Conservation (phyloP, 768 basidiomycete genomes). For the Psilocybe subaeruginosa region DNA sequence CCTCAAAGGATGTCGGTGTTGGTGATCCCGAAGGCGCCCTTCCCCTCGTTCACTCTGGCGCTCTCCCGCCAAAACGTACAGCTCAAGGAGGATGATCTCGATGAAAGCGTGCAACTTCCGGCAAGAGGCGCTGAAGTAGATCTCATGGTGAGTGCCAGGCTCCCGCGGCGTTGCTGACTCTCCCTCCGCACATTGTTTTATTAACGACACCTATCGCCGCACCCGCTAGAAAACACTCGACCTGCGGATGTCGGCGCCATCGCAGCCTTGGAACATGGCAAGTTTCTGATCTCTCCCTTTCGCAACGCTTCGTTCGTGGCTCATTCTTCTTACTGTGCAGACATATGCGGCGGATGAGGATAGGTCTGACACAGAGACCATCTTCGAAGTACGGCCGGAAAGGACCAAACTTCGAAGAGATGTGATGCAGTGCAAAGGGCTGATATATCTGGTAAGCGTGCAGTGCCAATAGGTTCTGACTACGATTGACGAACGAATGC, state of each 20-base stretch:
- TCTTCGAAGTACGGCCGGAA: conserved; percentile 17
- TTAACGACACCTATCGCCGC: neutral
- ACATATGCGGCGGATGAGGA: conserved; percentile 16
- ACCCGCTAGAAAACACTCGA: conserved; percentile 19
- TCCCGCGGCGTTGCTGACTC: neutral
- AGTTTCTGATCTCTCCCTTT: neutral
- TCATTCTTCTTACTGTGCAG: conserved; percentile 1
- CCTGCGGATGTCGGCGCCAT: conserved; percentile 4
- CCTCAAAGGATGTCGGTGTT: conserved; percentile 1
- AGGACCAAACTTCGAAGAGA: neutral
- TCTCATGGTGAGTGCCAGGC: conserved; percentile 14
- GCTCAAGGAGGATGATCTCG: neutral
- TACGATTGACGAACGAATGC: neutral
- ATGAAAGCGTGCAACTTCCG: neutral
- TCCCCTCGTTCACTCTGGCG: conserved; percentile 23
- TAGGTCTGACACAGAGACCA: conserved; percentile 21
- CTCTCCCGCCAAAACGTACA: conserved; percentile 11
- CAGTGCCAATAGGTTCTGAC: too few species aligned
- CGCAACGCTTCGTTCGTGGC: neutral
- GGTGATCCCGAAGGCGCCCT: conserved; percentile 19
- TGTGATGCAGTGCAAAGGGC: neutral
- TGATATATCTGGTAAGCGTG: neutral
- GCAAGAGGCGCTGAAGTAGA: conserved; percentile 11
- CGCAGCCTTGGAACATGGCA: conserved; percentile 13
- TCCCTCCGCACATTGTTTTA: neutral